These are phyloP conservation scores for Solanum sparsipilum DNA, from an alignment of 257 asterid genomes.

Conservation along the genomic window DNA sequence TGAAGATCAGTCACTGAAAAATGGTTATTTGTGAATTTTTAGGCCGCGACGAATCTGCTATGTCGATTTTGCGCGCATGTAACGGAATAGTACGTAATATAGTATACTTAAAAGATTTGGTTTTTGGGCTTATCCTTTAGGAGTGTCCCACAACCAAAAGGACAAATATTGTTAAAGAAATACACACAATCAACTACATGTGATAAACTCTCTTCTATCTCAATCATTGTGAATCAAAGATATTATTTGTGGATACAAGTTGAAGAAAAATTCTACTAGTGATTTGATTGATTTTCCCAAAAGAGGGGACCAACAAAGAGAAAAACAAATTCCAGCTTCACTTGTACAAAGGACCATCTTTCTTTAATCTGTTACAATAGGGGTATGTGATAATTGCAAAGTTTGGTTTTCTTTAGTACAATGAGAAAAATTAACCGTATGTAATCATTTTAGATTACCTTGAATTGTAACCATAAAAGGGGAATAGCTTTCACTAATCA, in stretches of 20 bases:
- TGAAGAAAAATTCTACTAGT: background rate
- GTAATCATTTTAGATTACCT: background rate
- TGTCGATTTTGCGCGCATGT: background rate
- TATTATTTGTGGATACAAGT: background rate
- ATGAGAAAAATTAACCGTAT: background rate
- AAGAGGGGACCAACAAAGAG: background rate
- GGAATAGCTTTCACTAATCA: background rate
- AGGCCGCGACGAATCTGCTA: background rate
- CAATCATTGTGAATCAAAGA: conserved; percentile 1
- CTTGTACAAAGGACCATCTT: background rate
- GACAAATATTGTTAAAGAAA: background rate
- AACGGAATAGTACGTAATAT: background rate
- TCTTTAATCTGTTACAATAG: background rate
- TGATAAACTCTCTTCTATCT: background rate
- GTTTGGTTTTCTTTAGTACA: background rate
- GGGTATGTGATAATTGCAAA: background rate
- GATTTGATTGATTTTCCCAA: background rate
- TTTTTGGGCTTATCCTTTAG: background rate
- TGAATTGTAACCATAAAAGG: background rate
- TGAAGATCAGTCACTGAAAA: too few species aligned
- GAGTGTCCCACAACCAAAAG: background rate
- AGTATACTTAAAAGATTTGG: background rate
- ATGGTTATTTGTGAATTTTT: background rate
- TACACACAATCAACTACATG: background rate
- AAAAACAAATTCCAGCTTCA: background rate